Evolutionary conservation across 139 green algal genomes (phyloP).

Genomic region (Chlorella vulgaris): DNA sequence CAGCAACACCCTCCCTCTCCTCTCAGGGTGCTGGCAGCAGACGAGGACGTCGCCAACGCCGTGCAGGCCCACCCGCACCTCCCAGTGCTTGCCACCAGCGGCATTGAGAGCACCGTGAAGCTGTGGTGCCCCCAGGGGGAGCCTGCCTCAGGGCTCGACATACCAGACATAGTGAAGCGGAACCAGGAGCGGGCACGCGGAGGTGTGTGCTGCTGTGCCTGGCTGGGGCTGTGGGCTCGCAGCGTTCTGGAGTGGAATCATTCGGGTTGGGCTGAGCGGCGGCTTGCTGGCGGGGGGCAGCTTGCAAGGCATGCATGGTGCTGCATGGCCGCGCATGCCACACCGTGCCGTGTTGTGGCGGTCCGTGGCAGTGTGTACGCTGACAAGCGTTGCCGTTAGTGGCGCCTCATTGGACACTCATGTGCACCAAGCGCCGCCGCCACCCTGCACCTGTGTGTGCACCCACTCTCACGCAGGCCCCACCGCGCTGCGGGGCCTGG

Average conservation of each 20-base stretch:
- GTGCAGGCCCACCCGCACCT: conserved; percentile 74
- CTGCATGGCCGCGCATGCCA: too few relatives aligned
- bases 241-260: too few relatives aligned
- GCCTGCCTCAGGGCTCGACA: conserved; percentile 1
- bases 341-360: too few relatives aligned
- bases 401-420: too few relatives aligned
- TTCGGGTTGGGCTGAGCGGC: too few relatives aligned
- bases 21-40: conserved; percentile 63
- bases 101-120: conserved; percentile 78
- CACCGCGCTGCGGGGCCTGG: conserved; percentile 35
- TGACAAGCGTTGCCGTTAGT: too few relatives aligned
- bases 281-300: too few relatives aligned
- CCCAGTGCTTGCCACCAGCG: conserved; percentile 81
- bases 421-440: too few relatives aligned
- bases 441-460: too few relatives aligned
- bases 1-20: not conserved
- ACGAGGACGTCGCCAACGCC: conserved; percentile 85
- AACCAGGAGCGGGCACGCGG: conserved; percentile 60
- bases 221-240: not conserved
- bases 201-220: conserved; percentile 8
- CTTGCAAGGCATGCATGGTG: not conserved
- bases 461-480: conserved; percentile 17
- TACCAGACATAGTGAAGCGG: conserved; percentile 28
- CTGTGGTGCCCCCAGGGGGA: conserved; percentile 35
- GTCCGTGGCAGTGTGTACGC: too few relatives aligned